Percentiles rank a stretch among this genome's conserved stretches.
Conservation (phyloP, 2,329 filamentous ascomycete genomes). For the Alternaria postmessia region DNA sequence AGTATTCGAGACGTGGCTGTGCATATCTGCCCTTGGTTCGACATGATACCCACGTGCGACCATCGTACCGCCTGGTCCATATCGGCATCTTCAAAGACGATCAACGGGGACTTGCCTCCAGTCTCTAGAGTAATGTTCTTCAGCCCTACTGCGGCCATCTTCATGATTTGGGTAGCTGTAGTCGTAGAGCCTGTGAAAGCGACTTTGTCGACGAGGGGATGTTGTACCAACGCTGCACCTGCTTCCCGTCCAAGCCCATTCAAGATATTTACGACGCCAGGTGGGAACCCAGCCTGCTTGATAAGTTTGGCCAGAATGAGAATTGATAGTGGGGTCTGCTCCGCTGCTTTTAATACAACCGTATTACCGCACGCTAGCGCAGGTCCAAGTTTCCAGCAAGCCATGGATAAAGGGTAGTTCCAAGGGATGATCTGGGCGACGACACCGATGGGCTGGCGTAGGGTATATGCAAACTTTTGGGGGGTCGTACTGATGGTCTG, state of each 20-base stretch:
- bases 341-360: constrained; percentile 64
- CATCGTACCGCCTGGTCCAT: constrained; percentile 69
- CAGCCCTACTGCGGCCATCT: constrained; percentile 53
- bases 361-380: constrained; percentile 64
- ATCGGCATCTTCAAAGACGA: constrained; percentile 64
- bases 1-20: constrained; percentile 63
- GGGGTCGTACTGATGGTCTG: constrained; percentile 71
- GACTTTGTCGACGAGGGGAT: constrained; percentile 74
- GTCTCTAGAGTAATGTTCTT: constrained; percentile 67
- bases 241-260: constrained; percentile 67
- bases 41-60: constrained; percentile 65
- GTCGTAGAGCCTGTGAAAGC: constrained; percentile 78
- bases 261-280: constrained; percentile 49
- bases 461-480: constrained; percentile 76
- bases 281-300: constrained; percentile 66
- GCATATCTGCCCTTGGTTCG: constrained; percentile 65
- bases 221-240: constrained; percentile 69
- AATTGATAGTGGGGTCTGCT: constrained; percentile 60
- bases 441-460: constrained; percentile 13
- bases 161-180: constrained; percentile 71
- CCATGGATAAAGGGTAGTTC: constrained; percentile 55
- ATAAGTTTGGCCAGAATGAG: constrained; percentile 59
- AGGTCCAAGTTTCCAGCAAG: constrained; percentile 62
- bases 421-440: constrained; percentile 46
- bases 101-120: constrained; percentile 63